These are phyloP conservation scores for Pseudodiploospora longispora DNA, from an alignment of 2,329 filamentous ascomycete genomes.

Conservation along the genomic window DNA sequence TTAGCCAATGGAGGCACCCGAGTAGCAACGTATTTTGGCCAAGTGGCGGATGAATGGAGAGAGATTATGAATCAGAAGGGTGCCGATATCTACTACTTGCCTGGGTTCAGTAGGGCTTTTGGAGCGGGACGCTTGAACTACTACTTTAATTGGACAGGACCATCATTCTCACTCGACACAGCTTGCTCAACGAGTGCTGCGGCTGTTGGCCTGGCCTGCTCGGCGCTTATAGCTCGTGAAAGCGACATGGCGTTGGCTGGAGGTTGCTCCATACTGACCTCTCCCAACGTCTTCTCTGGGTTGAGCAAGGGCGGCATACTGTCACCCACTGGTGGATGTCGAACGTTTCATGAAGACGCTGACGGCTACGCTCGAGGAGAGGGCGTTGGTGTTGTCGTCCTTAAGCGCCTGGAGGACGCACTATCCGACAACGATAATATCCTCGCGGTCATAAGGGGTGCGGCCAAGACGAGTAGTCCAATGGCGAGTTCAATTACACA, in stretches of 20 bases:
- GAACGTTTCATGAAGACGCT: constrained; percentile 70
- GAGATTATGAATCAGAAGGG: constrained; percentile 67
- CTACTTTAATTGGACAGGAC: constrained; percentile 68
- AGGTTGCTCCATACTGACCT: constrained; percentile 67
- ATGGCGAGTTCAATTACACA: constrained; percentile 76
- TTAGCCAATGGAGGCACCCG: constrained; percentile 57
- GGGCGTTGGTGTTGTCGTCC: constrained; percentile 61
- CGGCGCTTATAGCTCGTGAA: constrained; percentile 58
- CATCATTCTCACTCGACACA: constrained; percentile 64
- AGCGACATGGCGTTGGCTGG: constrained; percentile 72
- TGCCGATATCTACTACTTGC: constrained; percentile 42
- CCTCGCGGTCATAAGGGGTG: constrained; percentile 63
- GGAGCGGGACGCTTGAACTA: constrained; percentile 59
- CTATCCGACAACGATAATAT: constrained; percentile 66
- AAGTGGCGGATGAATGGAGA: constrained; percentile 67
- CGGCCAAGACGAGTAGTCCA: constrained; percentile 72
- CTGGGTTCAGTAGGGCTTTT: constrained; percentile 40
- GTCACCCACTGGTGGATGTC: constrained; percentile 42
- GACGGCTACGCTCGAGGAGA: constrained; percentile 78
- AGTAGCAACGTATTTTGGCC: constrained; percentile 66
- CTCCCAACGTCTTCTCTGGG: constrained; percentile 70
- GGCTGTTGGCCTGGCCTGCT: constrained; percentile 61
- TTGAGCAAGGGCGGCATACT: constrained; percentile 72
- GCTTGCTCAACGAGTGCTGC: constrained; percentile 68
- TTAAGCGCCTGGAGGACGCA: constrained; percentile 73